These are phyloP conservation scores for Aphanomyces euteiches DNA, from an alignment of 352 stramenopile species.

Conservation along the genomic window DNA sequence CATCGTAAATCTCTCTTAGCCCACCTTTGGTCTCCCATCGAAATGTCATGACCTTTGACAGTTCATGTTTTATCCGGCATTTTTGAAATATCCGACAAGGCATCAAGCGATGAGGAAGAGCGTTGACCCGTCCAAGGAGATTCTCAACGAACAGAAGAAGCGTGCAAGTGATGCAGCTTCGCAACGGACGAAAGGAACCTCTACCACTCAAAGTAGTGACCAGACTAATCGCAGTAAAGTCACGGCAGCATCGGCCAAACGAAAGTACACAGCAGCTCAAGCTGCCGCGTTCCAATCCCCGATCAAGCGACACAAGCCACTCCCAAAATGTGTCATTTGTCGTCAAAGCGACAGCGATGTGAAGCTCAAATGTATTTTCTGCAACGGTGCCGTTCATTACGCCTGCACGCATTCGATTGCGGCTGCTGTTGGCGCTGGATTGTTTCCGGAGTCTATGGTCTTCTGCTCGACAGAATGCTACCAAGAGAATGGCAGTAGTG, in stretches of 20 bases:
- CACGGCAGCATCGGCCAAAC: slow-evolving; percentile 2
- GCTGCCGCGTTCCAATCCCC: background rate
- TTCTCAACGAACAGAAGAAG: slow-evolving; percentile 16
- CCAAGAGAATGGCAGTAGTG: background rate
- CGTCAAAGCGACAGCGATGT: background rate
- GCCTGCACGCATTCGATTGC: slow-evolving; percentile 17
- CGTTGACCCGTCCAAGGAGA: background rate
- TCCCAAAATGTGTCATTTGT: slow-evolving; percentile 4
- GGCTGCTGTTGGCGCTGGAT: background rate
- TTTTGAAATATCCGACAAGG: background rate
- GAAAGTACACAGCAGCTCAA: slow-evolving; percentile 19
- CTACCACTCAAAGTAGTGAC: background rate
- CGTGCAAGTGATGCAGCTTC: background rate
- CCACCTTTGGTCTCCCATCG: no score
- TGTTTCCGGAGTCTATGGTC: background rate
- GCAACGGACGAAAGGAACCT: background rate
- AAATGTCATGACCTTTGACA: background rate
- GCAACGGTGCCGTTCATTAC: slow-evolving; percentile 14
- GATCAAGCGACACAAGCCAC: slow-evolving; percentile 10
- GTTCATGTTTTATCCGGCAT: slow-evolving; percentile 7
- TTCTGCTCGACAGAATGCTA: slow-evolving; percentile 27
- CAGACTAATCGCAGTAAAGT: background rate
- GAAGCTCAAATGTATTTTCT: slow-evolving; percentile 3
- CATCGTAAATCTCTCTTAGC: no score
- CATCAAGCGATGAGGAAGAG: background rate